Conservation (phyloP, 2,329 filamentous ascomycete species). For the Byssoonygena ceratinophila region DNA sequence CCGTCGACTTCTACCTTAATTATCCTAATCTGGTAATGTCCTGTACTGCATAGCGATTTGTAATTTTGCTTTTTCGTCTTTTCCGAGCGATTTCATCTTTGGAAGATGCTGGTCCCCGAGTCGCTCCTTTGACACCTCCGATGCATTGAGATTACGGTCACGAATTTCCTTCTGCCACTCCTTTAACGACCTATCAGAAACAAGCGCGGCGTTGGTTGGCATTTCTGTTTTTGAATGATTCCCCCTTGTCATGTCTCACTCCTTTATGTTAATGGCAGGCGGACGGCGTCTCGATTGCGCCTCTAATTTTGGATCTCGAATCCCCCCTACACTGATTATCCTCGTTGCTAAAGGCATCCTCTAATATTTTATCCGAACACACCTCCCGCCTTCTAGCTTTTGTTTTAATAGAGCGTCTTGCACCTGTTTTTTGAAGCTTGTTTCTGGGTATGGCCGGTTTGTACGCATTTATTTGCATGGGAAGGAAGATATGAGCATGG, state of each 20-base stretch:
- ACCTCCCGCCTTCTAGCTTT: neutral
- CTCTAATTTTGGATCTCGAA: neutral
- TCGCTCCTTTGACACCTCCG: constrained; percentile 18
- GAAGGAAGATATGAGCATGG: constrained; percentile 6
- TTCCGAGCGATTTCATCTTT: constrained; percentile 12
- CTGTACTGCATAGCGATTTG: constrained; percentile 10
- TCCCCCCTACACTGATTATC: neutral
- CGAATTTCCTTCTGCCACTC: constrained; percentile 27
- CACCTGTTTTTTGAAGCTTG: constrained; percentile 13
- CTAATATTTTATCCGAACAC: neutral
- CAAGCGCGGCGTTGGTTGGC: constrained; percentile 20
- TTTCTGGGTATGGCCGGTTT: constrained; percentile 16
- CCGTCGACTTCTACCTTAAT: neutral
- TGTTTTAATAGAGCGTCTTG: constrained; percentile 10
- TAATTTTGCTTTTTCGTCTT: neutral
- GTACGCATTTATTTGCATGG: constrained; percentile 13
- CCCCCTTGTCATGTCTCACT: constrained; percentile 17
- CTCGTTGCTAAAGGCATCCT: neutral
- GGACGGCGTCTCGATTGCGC: constrained; percentile 1
- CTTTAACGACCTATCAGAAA: constrained; percentile 21
- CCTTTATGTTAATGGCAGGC: constrained; percentile 8
- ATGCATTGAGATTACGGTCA: constrained; percentile 16
- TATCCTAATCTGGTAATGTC: neutral
- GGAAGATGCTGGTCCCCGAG: constrained; percentile 18
- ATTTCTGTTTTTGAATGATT: constrained; percentile 8